Evolutionary conservation across 2,329 filamentous ascomycete species (phyloP).

Genomic region (Thielaviopsis euricoi): DNA sequence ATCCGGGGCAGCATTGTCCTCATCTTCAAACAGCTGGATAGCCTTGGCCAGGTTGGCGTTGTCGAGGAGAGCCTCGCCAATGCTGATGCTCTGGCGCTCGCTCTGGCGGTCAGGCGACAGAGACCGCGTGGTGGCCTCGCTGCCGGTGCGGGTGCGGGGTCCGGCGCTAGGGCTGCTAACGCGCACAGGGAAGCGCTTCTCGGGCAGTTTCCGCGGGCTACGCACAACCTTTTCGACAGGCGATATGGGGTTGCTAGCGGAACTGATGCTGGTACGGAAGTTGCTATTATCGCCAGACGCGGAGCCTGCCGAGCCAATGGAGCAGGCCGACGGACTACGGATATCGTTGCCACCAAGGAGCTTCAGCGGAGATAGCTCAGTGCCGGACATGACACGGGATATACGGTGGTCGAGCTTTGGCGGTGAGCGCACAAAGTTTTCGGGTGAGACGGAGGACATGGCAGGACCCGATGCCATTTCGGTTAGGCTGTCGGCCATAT

Average conservation of each 20-base stretch:
- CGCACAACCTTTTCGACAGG: conserved; percentile 19
- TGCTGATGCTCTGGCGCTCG: conserved; percentile 24
- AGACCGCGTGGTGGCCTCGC: conserved; percentile 10
- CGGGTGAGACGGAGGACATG: background rate
- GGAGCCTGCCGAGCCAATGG: conserved; percentile 14
- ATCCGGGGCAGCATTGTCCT: conserved; percentile 16
- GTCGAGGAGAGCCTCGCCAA: conserved; percentile 37
- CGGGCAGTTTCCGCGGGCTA: conserved; percentile 33
- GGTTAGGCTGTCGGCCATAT: conserved; percentile 9
- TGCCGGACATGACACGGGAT: conserved; percentile 40
- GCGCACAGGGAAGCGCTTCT: conserved; percentile 45
- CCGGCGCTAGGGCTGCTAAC: conserved; percentile 22
- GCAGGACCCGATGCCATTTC: background rate
- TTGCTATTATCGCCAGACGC: conserved; percentile 9
- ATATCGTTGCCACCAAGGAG: conserved; percentile 26
- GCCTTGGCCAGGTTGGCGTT: conserved; percentile 41
- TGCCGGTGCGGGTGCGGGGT: conserved; percentile 9
- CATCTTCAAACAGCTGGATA: conserved; percentile 47
- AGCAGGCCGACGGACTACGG: conserved; percentile 15
- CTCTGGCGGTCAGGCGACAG: conserved; percentile 3
- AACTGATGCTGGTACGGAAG: conserved; percentile 12
- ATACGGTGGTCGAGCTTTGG: conserved; percentile 16
- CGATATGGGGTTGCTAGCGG: conserved; percentile 11
- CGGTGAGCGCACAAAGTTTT: conserved; percentile 6
- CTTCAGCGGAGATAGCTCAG: conserved; percentile 40